Conservation (phyloP, 192 early-diverging fungal species). For the Diversispora epigaea region DNA sequence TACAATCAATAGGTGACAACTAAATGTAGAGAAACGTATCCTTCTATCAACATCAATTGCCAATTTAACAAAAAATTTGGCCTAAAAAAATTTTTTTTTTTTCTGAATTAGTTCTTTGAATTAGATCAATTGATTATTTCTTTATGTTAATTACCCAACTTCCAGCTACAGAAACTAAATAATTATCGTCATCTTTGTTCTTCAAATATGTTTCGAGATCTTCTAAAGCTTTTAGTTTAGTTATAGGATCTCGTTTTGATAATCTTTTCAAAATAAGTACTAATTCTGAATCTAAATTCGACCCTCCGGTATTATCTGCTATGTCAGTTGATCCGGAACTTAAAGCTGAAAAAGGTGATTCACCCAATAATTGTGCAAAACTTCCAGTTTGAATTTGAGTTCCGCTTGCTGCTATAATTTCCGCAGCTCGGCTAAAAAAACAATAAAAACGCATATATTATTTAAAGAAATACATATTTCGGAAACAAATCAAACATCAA, state of each 20-base stretch:
- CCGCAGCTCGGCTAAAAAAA: slow-evolving; percentile 40
- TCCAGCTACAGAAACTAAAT: slow-evolving; percentile 35
- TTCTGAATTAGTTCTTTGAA: slow-evolving; percentile 26
- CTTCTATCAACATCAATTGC: slow-evolving; percentile 81
- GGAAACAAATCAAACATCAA: not conserved
- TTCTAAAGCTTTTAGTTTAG: slow-evolving; percentile 83
- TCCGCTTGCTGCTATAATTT: slow-evolving; percentile 25
- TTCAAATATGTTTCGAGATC: slow-evolving; percentile 74
- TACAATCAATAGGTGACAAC: slow-evolving; percentile 68
- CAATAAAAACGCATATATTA: not conserved
- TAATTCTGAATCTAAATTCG: slow-evolving; percentile 56
- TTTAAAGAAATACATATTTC: not conserved
- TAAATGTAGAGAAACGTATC: slow-evolving; percentile 68
- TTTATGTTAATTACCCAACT: slow-evolving; percentile 48
- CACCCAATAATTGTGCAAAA: slow-evolving; percentile 68
- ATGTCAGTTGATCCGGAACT: slow-evolving; percentile 39
- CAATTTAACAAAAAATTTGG: slow-evolving; percentile 63
- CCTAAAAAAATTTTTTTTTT: slow-evolving; percentile 48
- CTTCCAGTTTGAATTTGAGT: slow-evolving; percentile 40
- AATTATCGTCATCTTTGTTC: slow-evolving; percentile 36
- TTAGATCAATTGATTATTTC: slow-evolving; percentile 36
- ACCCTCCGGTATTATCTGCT: slow-evolving; percentile 13
- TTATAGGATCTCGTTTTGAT: slow-evolving; percentile 83
- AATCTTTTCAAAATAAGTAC: slow-evolving; percentile 81
- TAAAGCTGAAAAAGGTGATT: slow-evolving; percentile 32